Base-by-base conservation (phyloP, 441 rosid genomes). In the Pelargonium cotyledonis region DNA sequence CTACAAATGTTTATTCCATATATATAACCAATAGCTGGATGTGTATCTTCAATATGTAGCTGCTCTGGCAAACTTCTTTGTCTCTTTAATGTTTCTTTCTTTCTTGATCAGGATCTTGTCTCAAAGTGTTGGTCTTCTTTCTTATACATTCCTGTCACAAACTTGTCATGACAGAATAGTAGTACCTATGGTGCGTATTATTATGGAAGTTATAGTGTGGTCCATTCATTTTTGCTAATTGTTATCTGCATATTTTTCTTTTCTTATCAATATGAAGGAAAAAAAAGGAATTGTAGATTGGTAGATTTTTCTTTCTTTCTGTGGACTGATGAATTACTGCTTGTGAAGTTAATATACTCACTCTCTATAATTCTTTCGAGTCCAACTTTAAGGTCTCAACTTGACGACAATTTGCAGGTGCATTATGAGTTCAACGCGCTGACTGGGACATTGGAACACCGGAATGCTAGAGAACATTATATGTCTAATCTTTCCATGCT, bases 81-180 rank as follows among this genome's bases (percentile, higher is more conserved):
- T 51, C 12, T 67, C 41, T 75, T 80, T 46, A 66, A 18, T 18
- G 26, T 3, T 10, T 18, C 38, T 78, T 83, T 71, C 35, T 79
- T 63, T 66, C 38, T 41, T 68, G 63, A 71, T 71, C 80, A 89
- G 97, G 73, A 75, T 76, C 6, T 75, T 77, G 80, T 87, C 95
- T 71, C 94, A 84, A 73, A 91, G 96, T 79, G 80, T 91, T 9
- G 99, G 99, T 70, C 94, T 91, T 69, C 88, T 94, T 35, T 94
- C 99, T 57, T 94, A 88, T 74, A 86, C 99, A 49, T 94, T 87
- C 84, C 82, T 94, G 80, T 81, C 86, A 16, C 84, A 41, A 68
- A 84, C 87, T 12, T 92, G 95, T 65, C 81, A 83, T 80, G 90
- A 94, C 73, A 84, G 97, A 78, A 91, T 94, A 68, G 89, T 89